A percentile compares a stretch with the other conserved stretches of the same genome.
These are phyloP conservation scores for Pseudopyrenochaeta lycopersici DNA, from an alignment of 2,329 filamentous ascomycete genomes.

Conservation along the genomic window DNA sequence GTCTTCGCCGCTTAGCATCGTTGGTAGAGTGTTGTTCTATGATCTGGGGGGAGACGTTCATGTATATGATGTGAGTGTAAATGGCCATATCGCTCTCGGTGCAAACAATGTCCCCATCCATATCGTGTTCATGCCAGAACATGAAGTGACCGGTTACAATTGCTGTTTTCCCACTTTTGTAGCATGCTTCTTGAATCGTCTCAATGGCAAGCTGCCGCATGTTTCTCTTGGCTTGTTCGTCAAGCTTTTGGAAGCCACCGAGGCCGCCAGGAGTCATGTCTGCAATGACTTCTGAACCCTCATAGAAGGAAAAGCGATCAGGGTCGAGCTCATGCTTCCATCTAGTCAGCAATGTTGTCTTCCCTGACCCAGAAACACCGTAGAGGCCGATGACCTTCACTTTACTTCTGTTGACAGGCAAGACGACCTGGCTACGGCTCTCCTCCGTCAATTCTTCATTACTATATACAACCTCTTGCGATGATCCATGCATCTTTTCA, in stretches of 20 bases:
- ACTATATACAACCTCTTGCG: too few relatives aligned
- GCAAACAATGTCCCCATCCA: conserved; percentile 37
- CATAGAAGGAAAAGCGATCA: conserved; percentile 57
- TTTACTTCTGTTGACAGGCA: conserved; percentile 17
- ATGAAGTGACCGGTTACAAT: conserved; percentile 61
- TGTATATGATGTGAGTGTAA: conserved; percentile 68
- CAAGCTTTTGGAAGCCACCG: not conserved
- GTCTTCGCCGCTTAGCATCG: conserved; percentile 53
- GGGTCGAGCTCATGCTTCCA: conserved; percentile 49
- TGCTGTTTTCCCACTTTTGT: not conserved
- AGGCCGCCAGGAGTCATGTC: conserved; percentile 55
- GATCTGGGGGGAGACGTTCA: conserved; percentile 52
- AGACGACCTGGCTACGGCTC: too few relatives aligned
- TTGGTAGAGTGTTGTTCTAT: conserved; percentile 50
- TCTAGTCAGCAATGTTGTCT: conserved; percentile 56
- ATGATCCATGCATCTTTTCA: conserved; percentile 47
- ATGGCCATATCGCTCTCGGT: conserved; percentile 57
- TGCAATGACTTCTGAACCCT: conserved; percentile 62
- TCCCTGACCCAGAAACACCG: conserved; percentile 64
- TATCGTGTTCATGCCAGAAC: conserved; percentile 57
- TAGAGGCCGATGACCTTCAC: conserved; percentile 61
- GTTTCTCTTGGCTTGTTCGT: not conserved
- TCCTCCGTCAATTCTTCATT: too few relatives aligned
- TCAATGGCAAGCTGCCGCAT: not conserved
- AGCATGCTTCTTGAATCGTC: not conserved